Base-by-base conservation (phyloP, 2,329 filamentous ascomycete species). In the Diaporthe ilicicola region DNA sequence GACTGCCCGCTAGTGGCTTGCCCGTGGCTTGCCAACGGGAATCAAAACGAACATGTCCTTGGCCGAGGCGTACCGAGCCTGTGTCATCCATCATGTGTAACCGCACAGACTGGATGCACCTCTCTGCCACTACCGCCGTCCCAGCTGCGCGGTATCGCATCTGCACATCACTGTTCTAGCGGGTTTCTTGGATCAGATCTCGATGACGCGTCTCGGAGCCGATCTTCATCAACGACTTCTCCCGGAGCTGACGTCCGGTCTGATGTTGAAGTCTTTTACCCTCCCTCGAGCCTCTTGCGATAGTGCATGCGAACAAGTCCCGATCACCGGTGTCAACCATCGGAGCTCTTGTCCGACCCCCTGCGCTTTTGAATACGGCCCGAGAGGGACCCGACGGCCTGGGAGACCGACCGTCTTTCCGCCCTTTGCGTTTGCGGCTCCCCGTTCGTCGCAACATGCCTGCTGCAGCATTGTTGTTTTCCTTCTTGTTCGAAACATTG, bases 361-460 rank as follows among this genome's bases (percentile, higher is more conserved):
- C 17, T 4, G 9, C 9, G 42, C n/a, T 13, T 24, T 15, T 19
- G 37, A 9, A 42, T 42, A 42, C 59, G 59, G 29, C 17, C 59
- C 59, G 59, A 64, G 13, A 44, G 29, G 29, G 19, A 24, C 42
- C 59, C 29, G 59, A 37, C 3, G 7, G 44, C 2, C 17, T 62
- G 42, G 27, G n/a, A 37, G 3, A 5, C 8, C 10, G n/a, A n/a
- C 7, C 27, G 15, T 10, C 44, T 42, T 32, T 29, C 37, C 37
- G 6, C 29, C 10, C 2, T 13, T 1, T 12, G 22, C 29, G 17
- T 27, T 19, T 29, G 29, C 48, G n/a, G 59, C 10, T n/a, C 59
- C 59, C 59, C n/a, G 59, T 50, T 64, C 44, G 44, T 62, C 56
- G 42, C 56, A 62, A 62, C 56, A 62, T 34, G 59, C 46, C n/a